phyloP scores from a whole-genome alignment of 1,284 basidiomycete genomes.

The Sporisorium scitamineum region DNA sequence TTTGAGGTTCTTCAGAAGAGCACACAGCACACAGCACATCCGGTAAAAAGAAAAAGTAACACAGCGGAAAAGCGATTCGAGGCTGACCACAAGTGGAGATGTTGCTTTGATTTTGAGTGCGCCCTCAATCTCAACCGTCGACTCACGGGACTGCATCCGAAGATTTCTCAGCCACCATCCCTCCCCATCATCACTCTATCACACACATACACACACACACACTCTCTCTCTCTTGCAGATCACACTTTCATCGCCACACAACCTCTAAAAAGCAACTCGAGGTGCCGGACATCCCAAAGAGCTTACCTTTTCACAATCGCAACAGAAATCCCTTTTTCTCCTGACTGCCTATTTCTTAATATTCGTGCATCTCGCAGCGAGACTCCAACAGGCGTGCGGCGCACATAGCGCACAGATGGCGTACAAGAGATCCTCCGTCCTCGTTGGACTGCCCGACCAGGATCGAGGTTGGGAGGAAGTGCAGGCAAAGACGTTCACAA shows the following conservation, averaged over 20 bases:
- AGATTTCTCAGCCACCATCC: constrained; percentile 1
- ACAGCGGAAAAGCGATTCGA: background rate
- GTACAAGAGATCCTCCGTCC: constrained; percentile 60
- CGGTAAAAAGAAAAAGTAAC: constrained; percentile 10
- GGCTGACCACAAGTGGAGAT: constrained; percentile 25
- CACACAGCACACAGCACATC: background rate
- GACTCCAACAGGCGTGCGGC: background rate
- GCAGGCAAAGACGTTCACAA: constrained; percentile 66
- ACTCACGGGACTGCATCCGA: background rate
- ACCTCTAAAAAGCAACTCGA: background rate
- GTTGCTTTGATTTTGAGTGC: constrained; percentile 7
- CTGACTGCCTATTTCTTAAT: too few species aligned
- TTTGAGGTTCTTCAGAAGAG: background rate
- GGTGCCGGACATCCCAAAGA: constrained; percentile 6
- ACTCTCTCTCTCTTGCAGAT: too few species aligned
- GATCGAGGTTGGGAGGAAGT: constrained; percentile 65
- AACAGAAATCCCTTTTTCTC: background rate
- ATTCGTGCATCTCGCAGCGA: background rate
- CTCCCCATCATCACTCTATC: background rate
- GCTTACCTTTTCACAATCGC: background rate
- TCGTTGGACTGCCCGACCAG: constrained; percentile 61
- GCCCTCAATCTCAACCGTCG: background rate
- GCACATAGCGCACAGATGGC: constrained; percentile 39
- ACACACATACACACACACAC: background rate
- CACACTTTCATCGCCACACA: background rate